Evolutionary conservation across 2,329 filamentous ascomycete species (phyloP).

Genomic region (Lizonia empirigonia): DNA sequence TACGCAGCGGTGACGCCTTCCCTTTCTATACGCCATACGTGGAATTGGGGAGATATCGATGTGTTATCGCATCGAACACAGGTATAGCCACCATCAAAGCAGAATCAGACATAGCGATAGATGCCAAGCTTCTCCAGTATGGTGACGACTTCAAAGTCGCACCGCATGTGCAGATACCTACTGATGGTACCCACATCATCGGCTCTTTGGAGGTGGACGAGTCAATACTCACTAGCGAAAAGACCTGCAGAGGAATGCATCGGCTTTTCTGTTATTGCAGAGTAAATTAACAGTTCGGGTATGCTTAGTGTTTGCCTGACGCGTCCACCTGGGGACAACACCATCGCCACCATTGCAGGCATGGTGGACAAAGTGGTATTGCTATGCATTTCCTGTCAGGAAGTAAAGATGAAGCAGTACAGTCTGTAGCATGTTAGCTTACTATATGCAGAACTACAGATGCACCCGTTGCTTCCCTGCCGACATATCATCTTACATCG

Average conservation of each 20-base stretch:
- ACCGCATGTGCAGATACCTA: constrained; percentile 66
- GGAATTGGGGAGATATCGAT: constrained; percentile 22
- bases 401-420: constrained; percentile 59
- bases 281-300: constrained; percentile 63
- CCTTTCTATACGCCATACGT: neutral
- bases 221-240: constrained; percentile 77
- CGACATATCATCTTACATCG: constrained; percentile 61
- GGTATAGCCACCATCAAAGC: constrained; percentile 51
- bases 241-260: constrained; percentile 62
- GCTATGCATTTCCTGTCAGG: constrained; percentile 62
- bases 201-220: constrained; percentile 73
- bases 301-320: constrained; percentile 59
- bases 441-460: constrained; percentile 49
- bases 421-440: constrained; percentile 49
- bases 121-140: constrained; percentile 70
- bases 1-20: neutral
- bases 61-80: constrained; percentile 2
- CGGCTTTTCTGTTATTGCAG: constrained; percentile 66
- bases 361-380: constrained; percentile 73
- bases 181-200: constrained; percentile 69
- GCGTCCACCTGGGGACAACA: constrained; percentile 71
- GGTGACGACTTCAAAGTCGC: constrained; percentile 69
- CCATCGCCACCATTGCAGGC: constrained; percentile 68
- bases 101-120: constrained; percentile 58
- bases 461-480: constrained; percentile 57